Percentiles rank a stretch among this genome's conserved stretches.
phyloP scores from a whole-genome alignment of 257 asterid species.

The Ehretia macrophylla region DNA sequence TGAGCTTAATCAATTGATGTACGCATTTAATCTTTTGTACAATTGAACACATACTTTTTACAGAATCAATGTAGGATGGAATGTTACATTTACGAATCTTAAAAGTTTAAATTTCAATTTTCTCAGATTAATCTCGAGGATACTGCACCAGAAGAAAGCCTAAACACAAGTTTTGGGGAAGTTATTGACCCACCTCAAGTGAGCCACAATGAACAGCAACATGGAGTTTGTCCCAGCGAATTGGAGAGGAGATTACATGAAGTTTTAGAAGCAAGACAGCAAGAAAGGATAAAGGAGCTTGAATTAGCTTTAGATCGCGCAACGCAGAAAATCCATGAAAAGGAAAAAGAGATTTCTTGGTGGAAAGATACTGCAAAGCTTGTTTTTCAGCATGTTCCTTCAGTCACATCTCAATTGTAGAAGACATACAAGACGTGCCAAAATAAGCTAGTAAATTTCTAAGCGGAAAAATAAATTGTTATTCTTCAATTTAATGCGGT shows the following conservation, averaged over 20 bases:
- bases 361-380: constrained; percentile 64
- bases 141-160: constrained; percentile 34
- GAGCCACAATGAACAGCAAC: constrained; percentile 14
- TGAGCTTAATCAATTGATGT: no score
- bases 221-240: constrained; percentile 54
- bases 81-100: not conserved
- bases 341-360: constrained; percentile 47
- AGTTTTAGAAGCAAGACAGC: constrained; percentile 49
- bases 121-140: constrained; percentile 43
- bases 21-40: no score
- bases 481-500: no score
- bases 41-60: no score
- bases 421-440: not conserved
- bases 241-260: constrained; percentile 55
- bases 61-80: no score
- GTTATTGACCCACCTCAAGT: constrained; percentile 9
- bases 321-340: constrained; percentile 40
- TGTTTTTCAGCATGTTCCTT: constrained; percentile 35
- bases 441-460: not conserved
- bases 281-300: constrained; percentile 56
- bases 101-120: not conserved
- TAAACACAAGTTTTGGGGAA: constrained; percentile 23
- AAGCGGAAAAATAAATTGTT: no score
- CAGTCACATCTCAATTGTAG: not conserved
- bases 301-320: constrained; percentile 54